phyloP scores from a whole-genome alignment of 139 green algal genomes.

The Picochlorum sp. region DNA sequence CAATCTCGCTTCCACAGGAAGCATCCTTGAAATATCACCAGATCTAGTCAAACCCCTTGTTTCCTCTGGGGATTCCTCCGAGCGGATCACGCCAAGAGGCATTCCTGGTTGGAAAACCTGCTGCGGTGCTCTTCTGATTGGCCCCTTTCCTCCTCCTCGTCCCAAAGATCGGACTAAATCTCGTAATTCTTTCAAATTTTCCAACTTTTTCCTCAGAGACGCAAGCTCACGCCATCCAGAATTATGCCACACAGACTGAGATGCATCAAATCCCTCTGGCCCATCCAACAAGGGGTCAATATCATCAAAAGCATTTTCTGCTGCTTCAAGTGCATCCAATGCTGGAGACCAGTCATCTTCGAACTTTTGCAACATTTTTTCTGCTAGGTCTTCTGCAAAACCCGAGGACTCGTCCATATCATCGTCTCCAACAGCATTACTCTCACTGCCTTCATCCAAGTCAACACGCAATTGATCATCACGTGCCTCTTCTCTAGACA shows the following conservation, averaged over 20 bases:
- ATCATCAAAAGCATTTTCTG: constrained; percentile 36
- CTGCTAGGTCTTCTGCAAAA: constrained; percentile 23
- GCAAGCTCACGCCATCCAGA: constrained; percentile 72
- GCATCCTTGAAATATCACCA: constrained; percentile 76
- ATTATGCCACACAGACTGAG: constrained; percentile 53
- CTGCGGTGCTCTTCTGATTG: constrained; percentile 60
- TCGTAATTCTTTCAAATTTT: constrained; percentile 69
- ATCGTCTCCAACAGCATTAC: constrained; percentile 7
- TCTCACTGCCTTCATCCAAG: background rate
- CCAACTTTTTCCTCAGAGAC: constrained; percentile 59
- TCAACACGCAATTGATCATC: constrained; percentile 3
- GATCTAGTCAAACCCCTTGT: constrained; percentile 55
- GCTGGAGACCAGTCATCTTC: constrained; percentile 67
- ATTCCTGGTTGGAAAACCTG: constrained; percentile 44
- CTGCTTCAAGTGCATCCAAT: constrained; percentile 67
- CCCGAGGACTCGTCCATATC: constrained; percentile 23
- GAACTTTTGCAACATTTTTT: constrained; percentile 64
- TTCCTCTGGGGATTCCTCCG: constrained; percentile 73
- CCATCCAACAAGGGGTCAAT: constrained; percentile 75
- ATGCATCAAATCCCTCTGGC: constrained; percentile 61
- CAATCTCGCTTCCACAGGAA: constrained; percentile 74
- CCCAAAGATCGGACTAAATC: constrained; percentile 74
- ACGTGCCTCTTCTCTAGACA: background rate
- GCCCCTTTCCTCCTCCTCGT: constrained; percentile 62
- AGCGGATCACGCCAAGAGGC: constrained; percentile 68